Evolutionary conservation across 2,329 filamentous ascomycete genomes (phyloP).

Genomic region (Colletotrichum sojae): DNA sequence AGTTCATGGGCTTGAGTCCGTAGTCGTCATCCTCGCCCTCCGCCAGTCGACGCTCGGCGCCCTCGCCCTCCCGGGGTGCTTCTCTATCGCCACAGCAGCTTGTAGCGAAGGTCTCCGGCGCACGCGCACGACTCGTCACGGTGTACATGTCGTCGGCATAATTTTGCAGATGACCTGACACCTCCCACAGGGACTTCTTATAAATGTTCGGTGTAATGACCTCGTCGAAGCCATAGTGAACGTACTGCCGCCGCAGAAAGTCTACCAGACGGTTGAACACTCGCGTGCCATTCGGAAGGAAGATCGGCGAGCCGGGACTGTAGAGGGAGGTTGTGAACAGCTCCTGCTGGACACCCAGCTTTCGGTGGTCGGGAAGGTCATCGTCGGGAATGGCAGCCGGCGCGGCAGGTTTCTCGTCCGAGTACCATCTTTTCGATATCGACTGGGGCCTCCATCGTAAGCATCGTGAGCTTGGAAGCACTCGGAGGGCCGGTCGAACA

Average conservation of each 20-base stretch:
- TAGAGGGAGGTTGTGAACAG: constrained; percentile 85
- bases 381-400: constrained; percentile 16
- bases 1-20: constrained; percentile 94
- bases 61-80: constrained; percentile 38
- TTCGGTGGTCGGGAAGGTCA: constrained; percentile 68
- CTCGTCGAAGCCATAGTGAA: constrained; percentile 87
- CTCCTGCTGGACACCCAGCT: constrained; percentile 75
- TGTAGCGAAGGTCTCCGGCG: constrained; percentile 15
- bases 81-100: constrained; percentile 50
- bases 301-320: constrained; percentile 88
- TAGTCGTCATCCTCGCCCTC: constrained; percentile 78
- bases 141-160: constrained; percentile 95
- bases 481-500: constrained; percentile 40
- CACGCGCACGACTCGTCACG: constrained; percentile 70
- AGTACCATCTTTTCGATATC: constrained; percentile 26
- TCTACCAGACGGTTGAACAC: constrained; percentile 88
- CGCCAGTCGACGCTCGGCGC: constrained; percentile 35
- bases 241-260: constrained; percentile 87
- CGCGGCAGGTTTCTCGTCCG: constrained; percentile 26
- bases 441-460: constrained; percentile 1
- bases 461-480: constrained; percentile 9
- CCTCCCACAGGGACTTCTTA: constrained; percentile 89
- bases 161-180: constrained; percentile 89
- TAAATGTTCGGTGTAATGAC: constrained; percentile 93
- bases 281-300: constrained; percentile 84